phyloP scores from a whole-genome alignment of 192 early-diverging fungal species.

The Rhizophagus clarus region DNA sequence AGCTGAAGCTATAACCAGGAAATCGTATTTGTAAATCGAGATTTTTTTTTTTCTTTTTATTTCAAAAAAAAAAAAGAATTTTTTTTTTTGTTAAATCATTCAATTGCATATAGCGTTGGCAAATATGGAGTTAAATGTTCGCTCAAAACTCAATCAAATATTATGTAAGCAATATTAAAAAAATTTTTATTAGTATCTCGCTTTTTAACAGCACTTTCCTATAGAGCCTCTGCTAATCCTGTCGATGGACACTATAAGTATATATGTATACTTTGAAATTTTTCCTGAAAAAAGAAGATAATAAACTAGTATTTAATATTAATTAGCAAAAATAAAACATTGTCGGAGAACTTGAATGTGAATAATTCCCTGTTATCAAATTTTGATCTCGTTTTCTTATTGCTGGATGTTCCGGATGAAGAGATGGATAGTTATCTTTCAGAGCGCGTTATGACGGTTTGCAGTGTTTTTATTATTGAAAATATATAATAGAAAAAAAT shows the following conservation, averaged over 20 bases:
- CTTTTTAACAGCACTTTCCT: neutral
- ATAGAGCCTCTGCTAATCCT: slow-evolving; percentile 80
- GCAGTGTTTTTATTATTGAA: slow-evolving; percentile 30
- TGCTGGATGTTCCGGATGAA: slow-evolving; percentile 78
- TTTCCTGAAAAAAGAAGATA: neutral
- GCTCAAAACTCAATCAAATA: neutral
- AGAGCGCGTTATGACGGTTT: slow-evolving; percentile 77
- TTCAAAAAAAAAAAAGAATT: neutral
- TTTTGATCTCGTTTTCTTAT: slow-evolving; percentile 83
- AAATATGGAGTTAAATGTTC: slow-evolving; percentile 77
- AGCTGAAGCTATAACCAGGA: slow-evolving; percentile 89
- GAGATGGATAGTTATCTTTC: slow-evolving; percentile 81
- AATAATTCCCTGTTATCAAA: slow-evolving; percentile 71
- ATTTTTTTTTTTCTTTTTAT: neutral
- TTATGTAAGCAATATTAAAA: neutral
- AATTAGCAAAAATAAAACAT: slow-evolving; percentile 76
- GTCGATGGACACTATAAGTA: slow-evolving; percentile 75
- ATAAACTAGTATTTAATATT: neutral
- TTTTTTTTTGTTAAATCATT: neutral
- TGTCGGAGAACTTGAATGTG: slow-evolving; percentile 83
- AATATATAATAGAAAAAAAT: neutral
- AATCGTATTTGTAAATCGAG: slow-evolving; percentile 55
- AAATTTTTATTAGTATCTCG: too few species aligned
- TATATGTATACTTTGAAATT: neutral
- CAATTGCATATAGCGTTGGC: slow-evolving; percentile 58